Base-by-base conservation (phyloP, 345 rosid genomes). In the Psidium friedrichsthalianum region DNA sequence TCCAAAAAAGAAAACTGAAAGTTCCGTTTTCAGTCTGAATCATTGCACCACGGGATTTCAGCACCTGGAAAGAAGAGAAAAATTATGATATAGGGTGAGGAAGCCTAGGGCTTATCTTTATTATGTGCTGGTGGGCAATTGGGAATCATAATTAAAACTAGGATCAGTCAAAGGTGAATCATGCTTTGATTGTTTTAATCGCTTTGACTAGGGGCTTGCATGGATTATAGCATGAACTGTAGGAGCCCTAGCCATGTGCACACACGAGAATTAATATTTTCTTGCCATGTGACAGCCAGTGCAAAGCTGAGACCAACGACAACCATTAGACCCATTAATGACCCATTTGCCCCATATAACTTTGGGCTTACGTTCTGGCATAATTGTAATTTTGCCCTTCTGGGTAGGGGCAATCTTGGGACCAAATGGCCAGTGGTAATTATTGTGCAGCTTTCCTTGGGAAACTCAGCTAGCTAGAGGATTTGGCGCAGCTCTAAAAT, bases 191-290 rank as follows among this genome's bases (percentile, higher is more conserved):
- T 51, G 6, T 54, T 83, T 57, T 51, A 36, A 58, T 36, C 55
- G 22, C 59, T 74, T 88, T 89, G 89, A 86, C 87, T 83, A 82
- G 80, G 52, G 80, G 52, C 40, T 25, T 36, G 78, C 84, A 22
- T 51, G 78, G 78, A 69, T 69, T 69, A 21, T 18, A 69, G 78
- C 44, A 69, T 69, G 80, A 80, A 58, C 53, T 74, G 57, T 85
- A 88, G 85, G 90, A 88, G 87, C 49, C 88, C 81, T 15, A n/a
- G 76, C 84, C 94, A 92, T 89, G 95, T 90, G 92, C 84, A 40
- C 92, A 88, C 91, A 92, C 88, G 92, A 90, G 86, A 86, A 24
- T 20, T 69, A 84, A 82, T 87, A 84, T 87, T 86, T 84, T 86
- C 36, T 25, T 74, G 52, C 52, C 82, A 85, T 85, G 86, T 85